Percentiles rank a stretch among this genome's conserved stretches.
Conservation (phyloP, 371 early-diverging fungal species). For the Saksenaea oblongispora region DNA sequence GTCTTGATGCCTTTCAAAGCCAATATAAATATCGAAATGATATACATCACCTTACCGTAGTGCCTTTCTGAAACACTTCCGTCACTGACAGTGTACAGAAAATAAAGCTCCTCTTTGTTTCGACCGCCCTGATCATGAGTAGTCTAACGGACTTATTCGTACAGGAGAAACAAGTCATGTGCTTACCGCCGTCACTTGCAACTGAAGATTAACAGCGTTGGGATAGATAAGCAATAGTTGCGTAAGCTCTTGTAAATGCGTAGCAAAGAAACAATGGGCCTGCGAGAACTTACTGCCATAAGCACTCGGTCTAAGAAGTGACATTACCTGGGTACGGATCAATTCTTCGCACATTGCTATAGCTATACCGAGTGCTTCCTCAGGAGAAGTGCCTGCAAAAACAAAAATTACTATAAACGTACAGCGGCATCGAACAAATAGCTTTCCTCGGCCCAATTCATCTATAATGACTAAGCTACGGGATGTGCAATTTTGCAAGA, state of each 20-base stretch:
- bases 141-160: not conserved
- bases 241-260: constrained; percentile 70
- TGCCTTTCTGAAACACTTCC: constrained; percentile 36
- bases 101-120: constrained; percentile 33
- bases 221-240: constrained; percentile 53
- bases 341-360: constrained; percentile 81
- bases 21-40: not conserved
- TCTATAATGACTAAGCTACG: constrained; percentile 89
- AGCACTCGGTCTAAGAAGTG: not conserved
- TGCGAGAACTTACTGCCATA: constrained; percentile 10
- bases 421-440: not conserved
- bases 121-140: not conserved
- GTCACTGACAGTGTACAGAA: constrained; percentile 48
- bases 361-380: constrained; percentile 81
- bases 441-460: constrained; percentile 92
- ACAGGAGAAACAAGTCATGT: not conserved
- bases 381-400: constrained; percentile 69
- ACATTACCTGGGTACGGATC: constrained; percentile 43
- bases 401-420: not conserved
- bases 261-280: constrained; percentile 71
- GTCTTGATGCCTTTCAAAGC: constrained; percentile 39
- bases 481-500: constrained; percentile 73
- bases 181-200: constrained; percentile 50
- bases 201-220: constrained; percentile 68
- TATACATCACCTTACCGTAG: constrained; percentile 35